Conservation (phyloP, 306 rosid genomes). For the Casuarina equisetifolia region DNA sequence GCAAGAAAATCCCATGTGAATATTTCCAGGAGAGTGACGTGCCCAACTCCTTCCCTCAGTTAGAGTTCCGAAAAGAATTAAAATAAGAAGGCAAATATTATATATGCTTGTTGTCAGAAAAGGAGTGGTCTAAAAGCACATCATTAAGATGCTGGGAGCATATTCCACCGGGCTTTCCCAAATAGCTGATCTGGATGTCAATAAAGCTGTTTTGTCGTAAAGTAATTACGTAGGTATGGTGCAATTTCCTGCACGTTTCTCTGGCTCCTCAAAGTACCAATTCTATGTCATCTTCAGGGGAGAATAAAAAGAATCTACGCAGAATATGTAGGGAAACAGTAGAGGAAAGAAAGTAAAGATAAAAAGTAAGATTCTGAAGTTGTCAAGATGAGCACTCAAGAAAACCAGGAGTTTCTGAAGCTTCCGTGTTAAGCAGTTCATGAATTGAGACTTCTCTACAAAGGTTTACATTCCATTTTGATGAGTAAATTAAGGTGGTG, state of each 20-base stretch:
- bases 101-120: background rate
- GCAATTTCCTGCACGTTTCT: background rate
- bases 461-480: too few species aligned
- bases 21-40: too few species aligned
- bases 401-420: background rate
- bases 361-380: background rate
- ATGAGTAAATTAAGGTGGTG: too few species aligned
- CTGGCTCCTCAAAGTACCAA: background rate
- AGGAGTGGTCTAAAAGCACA: background rate
- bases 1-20: too few species aligned
- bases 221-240: background rate
- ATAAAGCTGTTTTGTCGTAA: background rate
- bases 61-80: background rate
- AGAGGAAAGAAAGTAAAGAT: background rate
- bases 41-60: background rate
- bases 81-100: background rate
- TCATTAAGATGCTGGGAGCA: too few species aligned
- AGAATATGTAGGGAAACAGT: background rate
- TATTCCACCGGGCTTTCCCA: too few species aligned
- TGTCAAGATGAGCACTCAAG: background rate
- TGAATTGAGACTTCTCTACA: background rate
- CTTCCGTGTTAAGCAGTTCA: background rate
- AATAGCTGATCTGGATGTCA: background rate
- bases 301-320: constrained; percentile 16
- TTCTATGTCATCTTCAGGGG: background rate